Percentiles rank a stretch among this genome's conserved stretches.
Conservation (phyloP, 2,329 filamentous ascomycete genomes). For the Fusarium hostae region DNA sequence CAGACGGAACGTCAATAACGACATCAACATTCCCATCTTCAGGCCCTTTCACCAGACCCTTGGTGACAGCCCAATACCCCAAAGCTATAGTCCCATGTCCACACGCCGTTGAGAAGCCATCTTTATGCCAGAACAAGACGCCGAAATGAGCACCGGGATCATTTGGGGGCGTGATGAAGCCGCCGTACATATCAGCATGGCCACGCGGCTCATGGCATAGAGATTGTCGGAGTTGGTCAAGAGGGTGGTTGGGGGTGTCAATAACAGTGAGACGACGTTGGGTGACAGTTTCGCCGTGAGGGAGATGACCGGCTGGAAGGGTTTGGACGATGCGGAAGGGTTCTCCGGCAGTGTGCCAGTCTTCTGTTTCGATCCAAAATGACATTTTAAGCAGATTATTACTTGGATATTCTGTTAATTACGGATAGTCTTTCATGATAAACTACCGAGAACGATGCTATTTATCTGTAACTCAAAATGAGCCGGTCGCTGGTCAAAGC, state of each 20-base stretch:
- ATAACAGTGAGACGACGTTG: conserved; percentile 11
- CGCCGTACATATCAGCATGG: conserved; percentile 43
- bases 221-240: conserved; percentile 25
- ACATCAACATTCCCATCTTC: conserved; percentile 20
- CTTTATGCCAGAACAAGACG: conserved; percentile 46
- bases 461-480: background rate
- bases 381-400: background rate
- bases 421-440: accelerated
- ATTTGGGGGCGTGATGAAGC: conserved; percentile 40
- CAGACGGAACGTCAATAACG: conserved; percentile 31
- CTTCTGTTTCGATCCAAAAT: conserved; percentile 41
- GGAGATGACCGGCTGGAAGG: conserved; percentile 10
- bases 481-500: background rate
- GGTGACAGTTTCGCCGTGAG: conserved; percentile 2
- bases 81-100: conserved; percentile 45
- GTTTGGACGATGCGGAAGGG: conserved; percentile 40
- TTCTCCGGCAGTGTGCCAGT: conserved; percentile 45
- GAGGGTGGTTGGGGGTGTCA: background rate
- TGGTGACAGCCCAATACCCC: conserved; percentile 40
- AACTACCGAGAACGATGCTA: background rate
- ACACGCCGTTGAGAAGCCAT: conserved; percentile 45
- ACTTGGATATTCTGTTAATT: background rate
- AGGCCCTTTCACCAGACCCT: background rate
- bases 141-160: conserved; percentile 39
- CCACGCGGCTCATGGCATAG: conserved; percentile 33